These are phyloP conservation scores for Malus hybrid DNA, from an alignment of 331 rosid genomes.

Conservation along the genomic window DNA sequence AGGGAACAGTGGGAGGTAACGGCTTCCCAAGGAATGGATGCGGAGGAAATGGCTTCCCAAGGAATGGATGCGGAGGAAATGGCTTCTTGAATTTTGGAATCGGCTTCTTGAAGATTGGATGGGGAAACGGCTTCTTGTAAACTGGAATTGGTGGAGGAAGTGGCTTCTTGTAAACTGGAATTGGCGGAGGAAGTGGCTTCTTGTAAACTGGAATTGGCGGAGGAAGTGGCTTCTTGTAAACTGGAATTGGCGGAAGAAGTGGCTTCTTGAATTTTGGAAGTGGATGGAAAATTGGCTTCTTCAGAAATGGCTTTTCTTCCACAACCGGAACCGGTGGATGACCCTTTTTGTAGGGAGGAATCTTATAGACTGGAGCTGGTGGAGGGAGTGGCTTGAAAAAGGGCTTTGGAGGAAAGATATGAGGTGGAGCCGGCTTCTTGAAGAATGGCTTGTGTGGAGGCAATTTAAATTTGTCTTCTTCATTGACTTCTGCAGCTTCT, in stretches of 20 bases:
- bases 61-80: not conserved
- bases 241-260: not conserved
- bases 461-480: not conserved
- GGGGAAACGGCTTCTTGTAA: not conserved
- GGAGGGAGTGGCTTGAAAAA: too few relatives aligned
- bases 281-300: constrained; percentile 18
- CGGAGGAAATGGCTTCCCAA: not conserved
- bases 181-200: too few relatives aligned
- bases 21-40: not conserved
- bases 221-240: too few relatives aligned
- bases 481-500: not conserved
- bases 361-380: not conserved
- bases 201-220: too few relatives aligned
- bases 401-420: too few relatives aligned
- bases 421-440: too few relatives aligned
- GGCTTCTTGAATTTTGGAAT: not conserved
- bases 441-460: too few relatives aligned
- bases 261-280: constrained; percentile 12
- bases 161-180: too few relatives aligned
- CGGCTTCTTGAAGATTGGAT: not conserved
- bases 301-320: not conserved
- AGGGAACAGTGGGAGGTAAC: not conserved
- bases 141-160: not conserved
- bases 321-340: not conserved
- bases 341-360: not conserved